phyloP scores from a whole-genome alignment of 495 filamentous ascomycete genomes.

The Lophium mytilinum region DNA sequence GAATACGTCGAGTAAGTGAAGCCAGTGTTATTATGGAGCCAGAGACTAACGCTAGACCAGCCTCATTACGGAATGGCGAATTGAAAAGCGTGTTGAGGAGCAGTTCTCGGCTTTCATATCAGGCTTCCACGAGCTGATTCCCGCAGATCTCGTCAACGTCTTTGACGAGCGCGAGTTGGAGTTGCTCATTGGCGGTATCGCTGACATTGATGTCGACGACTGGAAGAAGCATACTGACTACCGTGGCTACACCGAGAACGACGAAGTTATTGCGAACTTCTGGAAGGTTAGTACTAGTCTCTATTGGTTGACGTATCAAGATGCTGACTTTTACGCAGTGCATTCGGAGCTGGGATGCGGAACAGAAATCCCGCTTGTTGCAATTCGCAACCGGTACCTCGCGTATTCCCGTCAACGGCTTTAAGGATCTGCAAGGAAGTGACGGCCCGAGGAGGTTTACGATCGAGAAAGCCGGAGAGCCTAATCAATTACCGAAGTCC shows the following conservation, averaged over 20 bases:
- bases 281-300: conserved; percentile 67
- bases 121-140: conserved; percentile 96
- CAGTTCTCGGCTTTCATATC: conserved; percentile 97
- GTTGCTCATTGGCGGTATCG: conserved; percentile 94
- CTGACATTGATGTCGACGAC: conserved; percentile 98
- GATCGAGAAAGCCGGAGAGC: conserved; percentile 93
- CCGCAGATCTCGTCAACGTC: conserved; percentile 91
- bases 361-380: conserved; percentile 92
- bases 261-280: conserved; percentile 96
- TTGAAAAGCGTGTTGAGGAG: conserved; percentile 93
- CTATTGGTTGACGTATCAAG: not conserved
- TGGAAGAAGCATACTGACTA: conserved; percentile 99
- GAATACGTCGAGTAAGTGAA: conserved; percentile 55
- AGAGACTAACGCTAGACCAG: conserved; percentile 33
- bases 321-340: conserved; percentile 36
- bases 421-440: conserved; percentile 97
- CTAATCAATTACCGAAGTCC: conserved; percentile 83
- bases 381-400: conserved; percentile 98
- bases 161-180: conserved; percentile 98
- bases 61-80: conserved; percentile 97
- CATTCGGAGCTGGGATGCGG: conserved; percentile 91
- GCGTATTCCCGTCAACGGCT: conserved; percentile 97
- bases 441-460: conserved; percentile 94
- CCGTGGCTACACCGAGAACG: conserved; percentile 94
- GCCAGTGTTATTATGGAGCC: not conserved